A percentile compares a stretch with the other conserved stretches of the same genome.
These are phyloP conservation scores for Boletus subcaerulescens DNA, from an alignment of 768 basidiomycete genomes.

Conservation along the genomic window DNA sequence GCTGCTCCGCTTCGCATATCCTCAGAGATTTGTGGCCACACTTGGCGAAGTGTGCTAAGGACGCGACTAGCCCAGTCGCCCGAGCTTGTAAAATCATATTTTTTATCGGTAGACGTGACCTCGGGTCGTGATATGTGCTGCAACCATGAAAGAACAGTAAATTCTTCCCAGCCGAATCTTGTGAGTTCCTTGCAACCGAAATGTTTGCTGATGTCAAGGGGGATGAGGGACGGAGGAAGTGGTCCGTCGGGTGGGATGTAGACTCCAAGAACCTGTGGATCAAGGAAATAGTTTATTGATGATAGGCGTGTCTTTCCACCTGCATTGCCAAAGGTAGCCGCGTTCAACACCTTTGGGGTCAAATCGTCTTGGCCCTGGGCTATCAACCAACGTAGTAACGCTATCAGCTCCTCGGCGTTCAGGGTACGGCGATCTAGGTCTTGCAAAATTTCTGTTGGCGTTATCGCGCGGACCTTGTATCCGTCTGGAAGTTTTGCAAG, in stretches of 20 bases:
- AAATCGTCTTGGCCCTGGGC: neutral
- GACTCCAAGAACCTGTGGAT: constrained; percentile 47
- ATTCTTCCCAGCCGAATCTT: constrained; percentile 74
- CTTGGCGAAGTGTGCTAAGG: constrained; percentile 55
- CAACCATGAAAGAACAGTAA: constrained; percentile 71
- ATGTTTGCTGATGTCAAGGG: constrained; percentile 47
- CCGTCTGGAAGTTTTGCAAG: constrained; percentile 56
- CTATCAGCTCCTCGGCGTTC: constrained; percentile 62
- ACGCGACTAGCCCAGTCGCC: constrained; percentile 78
- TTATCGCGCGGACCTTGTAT: constrained; percentile 65
- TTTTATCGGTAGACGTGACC: constrained; percentile 34
- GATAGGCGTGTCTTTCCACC: constrained; percentile 59
- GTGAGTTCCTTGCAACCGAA: constrained; percentile 50
- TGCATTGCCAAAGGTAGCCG: constrained; percentile 54
- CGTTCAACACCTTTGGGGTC: constrained; percentile 56
- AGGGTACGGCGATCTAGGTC: constrained; percentile 71
- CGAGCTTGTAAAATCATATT: constrained; percentile 61
- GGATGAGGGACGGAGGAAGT: constrained; percentile 58
- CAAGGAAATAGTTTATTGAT: constrained; percentile 63
- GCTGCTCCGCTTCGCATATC: constrained; percentile 31
- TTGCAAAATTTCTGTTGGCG: constrained; percentile 72
- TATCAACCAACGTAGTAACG: constrained; percentile 73
- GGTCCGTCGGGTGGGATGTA: constrained; percentile 74
- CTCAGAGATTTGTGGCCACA: constrained; percentile 61
- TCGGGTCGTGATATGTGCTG: constrained; percentile 51